A percentile compares a stretch with the other conserved stretches of the same genome.
Conservation (phyloP, 805 yeast genomes). For the Wickerhamomyces queroliae region DNA sequence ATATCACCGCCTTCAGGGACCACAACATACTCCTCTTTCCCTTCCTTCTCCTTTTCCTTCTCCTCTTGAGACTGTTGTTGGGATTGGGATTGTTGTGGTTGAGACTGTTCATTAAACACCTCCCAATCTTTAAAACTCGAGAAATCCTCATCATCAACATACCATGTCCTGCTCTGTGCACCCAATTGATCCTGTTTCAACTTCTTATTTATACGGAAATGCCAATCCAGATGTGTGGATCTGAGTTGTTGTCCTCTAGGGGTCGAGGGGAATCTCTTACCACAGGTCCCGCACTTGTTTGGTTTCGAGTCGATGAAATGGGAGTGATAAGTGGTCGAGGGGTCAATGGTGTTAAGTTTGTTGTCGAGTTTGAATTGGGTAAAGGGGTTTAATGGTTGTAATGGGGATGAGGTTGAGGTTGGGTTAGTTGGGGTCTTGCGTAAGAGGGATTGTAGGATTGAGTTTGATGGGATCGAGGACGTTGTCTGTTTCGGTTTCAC, state of each 20-base stretch:
- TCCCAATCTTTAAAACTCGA: constrained; percentile 66
- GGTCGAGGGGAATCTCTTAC: constrained; percentile 71
- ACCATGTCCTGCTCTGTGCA: constrained; percentile 84
- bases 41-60: constrained; percentile 20
- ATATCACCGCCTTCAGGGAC: constrained; percentile 64
- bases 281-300: constrained; percentile 84
- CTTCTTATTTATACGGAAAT: constrained; percentile 83
- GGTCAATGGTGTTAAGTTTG: constrained; percentile 29
- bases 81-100: no score
- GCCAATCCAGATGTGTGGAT: constrained; percentile 89
- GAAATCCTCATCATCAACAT: constrained; percentile 68
- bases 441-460: background rate
- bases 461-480: background rate
- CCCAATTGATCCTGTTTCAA: constrained; percentile 42
- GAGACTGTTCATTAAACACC: constrained; percentile 25
- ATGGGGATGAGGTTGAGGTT: constrained; percentile 1
- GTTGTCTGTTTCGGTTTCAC: constrained; percentile 7
- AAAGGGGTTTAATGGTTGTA: constrained; percentile 9
- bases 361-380: constrained; percentile 22
- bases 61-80: constrained; percentile 6
- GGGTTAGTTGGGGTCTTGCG: background rate
- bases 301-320: constrained; percentile 35
- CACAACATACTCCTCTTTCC: constrained; percentile 45
- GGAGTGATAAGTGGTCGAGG: constrained; percentile 33
- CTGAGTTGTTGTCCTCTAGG: constrained; percentile 45